These are phyloP conservation scores for Ogataea naganishii DNA, from an alignment of 805 yeast species.

Conservation along the genomic window DNA sequence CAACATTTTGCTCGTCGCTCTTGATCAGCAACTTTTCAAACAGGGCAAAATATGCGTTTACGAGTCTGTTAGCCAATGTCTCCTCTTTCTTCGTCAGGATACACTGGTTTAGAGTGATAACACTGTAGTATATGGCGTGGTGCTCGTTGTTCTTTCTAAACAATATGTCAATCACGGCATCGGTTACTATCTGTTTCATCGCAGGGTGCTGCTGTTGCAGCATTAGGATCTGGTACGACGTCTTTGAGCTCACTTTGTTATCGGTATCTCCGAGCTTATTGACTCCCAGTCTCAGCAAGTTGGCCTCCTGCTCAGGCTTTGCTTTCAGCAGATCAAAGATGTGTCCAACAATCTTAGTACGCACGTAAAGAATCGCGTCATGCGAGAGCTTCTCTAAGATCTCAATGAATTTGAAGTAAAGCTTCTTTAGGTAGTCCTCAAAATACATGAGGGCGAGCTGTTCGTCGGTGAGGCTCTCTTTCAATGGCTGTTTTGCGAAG, in stretches of 20 bases:
- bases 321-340: slow-evolving; percentile 71
- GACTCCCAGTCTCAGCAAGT: slow-evolving; percentile 78
- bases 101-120: slow-evolving; percentile 86
- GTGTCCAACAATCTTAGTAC: slow-evolving; percentile 67
- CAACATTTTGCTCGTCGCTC: slow-evolving; percentile 40
- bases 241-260: slow-evolving; percentile 80
- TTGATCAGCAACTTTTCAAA: slow-evolving; percentile 78
- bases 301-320: slow-evolving; percentile 96
- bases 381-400: slow-evolving; percentile 74
- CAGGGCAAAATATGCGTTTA: slow-evolving; percentile 76
- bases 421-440: slow-evolving; percentile 80
- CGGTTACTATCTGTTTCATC: slow-evolving; percentile 78
- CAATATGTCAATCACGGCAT: slow-evolving; percentile 71
- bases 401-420: slow-evolving; percentile 68
- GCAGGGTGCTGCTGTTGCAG: slow-evolving; percentile 91
- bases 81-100: slow-evolving; percentile 72
- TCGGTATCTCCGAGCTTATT: slow-evolving; percentile 93
- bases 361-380: slow-evolving; percentile 84
- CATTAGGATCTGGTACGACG: slow-evolving; percentile 72
- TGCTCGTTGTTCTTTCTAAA: slow-evolving; percentile 72
- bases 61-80: slow-evolving; percentile 73
- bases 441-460: slow-evolving; percentile 71
- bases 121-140: slow-evolving; percentile 82
- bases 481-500: slow-evolving; percentile 67
- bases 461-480: slow-evolving; percentile 36